Conservation (phyloP, 148 eudicot species). For the Rhododendron henanense region DNA sequence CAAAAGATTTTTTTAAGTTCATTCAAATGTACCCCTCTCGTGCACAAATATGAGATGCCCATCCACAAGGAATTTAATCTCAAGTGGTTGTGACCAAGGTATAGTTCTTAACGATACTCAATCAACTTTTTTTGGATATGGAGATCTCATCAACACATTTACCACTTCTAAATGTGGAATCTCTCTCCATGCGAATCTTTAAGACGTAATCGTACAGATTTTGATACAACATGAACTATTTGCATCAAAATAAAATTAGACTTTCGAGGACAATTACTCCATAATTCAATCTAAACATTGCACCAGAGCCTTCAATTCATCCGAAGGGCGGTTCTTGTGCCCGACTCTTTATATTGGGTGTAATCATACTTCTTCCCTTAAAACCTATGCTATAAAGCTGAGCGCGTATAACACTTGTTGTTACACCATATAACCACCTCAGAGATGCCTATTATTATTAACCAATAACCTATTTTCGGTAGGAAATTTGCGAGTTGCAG, state of each 20-base stretch:
- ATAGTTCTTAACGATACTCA: neutral
- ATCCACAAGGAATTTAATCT: neutral
- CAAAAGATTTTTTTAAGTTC: neutral
- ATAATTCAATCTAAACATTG: too few relatives aligned
- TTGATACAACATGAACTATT: neutral
- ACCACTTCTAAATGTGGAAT: neutral
- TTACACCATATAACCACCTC: neutral
- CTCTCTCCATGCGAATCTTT: neutral
- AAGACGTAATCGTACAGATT: neutral
- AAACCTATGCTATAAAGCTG: neutral
- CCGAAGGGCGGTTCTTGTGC: too few relatives aligned
- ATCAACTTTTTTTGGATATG: neutral
- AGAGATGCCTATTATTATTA: neutral
- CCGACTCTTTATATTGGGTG: too few relatives aligned
- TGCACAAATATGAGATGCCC: neutral
- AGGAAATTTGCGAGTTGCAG: neutral
- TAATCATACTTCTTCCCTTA: too few relatives aligned
- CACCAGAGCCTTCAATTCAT: too few relatives aligned
- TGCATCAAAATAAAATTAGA: neutral
- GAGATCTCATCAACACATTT: neutral
- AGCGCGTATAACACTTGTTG: neutral
- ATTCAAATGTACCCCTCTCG: neutral
- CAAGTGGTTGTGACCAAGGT: neutral
- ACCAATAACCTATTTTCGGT: neutral
- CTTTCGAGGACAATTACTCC: too few relatives aligned